These are phyloP conservation scores for Pseudocercospora musae DNA, from an alignment of 2,329 filamentous ascomycete species.

Conservation along the genomic window DNA sequence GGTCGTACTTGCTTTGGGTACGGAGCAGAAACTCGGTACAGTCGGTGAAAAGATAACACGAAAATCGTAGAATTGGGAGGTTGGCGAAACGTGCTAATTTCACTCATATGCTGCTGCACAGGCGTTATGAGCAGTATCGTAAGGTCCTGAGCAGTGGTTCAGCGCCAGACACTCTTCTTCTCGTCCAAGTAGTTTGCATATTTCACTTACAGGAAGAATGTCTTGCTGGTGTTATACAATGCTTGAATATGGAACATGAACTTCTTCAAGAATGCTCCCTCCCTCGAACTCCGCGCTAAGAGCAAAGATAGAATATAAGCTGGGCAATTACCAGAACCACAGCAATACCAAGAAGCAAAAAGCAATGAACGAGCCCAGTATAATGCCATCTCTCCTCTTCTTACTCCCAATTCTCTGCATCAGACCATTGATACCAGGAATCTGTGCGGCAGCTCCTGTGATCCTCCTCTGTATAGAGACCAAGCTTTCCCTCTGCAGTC, in stretches of 20 bases:
- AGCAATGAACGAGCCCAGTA: conserved; percentile 86
- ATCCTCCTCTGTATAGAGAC: conserved; percentile 88
- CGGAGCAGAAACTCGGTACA: background rate
- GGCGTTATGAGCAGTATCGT: background rate
- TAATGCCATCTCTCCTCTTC: conserved; percentile 91
- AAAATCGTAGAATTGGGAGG: background rate
- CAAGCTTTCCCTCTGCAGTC: conserved; percentile 80
- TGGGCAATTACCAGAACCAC: conserved; percentile 61
- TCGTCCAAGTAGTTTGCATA: background rate
- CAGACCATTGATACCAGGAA: conserved; percentile 87
- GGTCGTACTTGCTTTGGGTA: background rate
- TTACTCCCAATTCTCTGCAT: conserved; percentile 91
- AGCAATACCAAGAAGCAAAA: conserved; percentile 86
- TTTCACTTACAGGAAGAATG: background rate
- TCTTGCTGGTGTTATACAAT: background rate
- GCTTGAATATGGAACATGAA: background rate
- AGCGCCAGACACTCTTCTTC: background rate
- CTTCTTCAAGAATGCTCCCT: background rate
- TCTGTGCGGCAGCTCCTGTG: conserved; percentile 80
- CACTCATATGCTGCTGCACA: background rate
- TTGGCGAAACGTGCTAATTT: background rate
- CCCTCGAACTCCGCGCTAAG: background rate
- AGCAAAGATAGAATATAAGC: background rate
- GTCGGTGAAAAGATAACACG: background rate
- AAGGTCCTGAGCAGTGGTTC: background rate